A percentile compares a stretch with the other conserved stretches of the same genome.
phyloP scores from a whole-genome alignment of 495 filamentous ascomycete genomes.

The Penicillium macrosclerotiorum region DNA sequence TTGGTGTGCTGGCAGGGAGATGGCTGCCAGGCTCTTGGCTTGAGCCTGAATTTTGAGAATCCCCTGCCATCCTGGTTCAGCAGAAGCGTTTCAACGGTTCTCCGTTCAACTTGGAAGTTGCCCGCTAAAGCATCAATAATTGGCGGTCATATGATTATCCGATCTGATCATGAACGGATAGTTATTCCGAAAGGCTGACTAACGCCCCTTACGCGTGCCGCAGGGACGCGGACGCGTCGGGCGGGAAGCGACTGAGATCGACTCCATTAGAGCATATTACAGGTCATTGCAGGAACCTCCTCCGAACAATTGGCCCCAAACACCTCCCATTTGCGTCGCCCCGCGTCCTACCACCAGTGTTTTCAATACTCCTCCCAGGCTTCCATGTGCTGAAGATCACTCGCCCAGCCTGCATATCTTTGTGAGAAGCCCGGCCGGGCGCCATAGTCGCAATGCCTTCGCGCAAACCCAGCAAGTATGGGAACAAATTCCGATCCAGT shows the following conservation, averaged over 20 bases:
- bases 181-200: slow-evolving; percentile 32
- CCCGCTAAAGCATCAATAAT: slow-evolving; percentile 7
- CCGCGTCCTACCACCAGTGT: slow-evolving; percentile 1
- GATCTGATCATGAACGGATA: slow-evolving; percentile 8
- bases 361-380: slow-evolving; percentile 1
- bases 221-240: slow-evolving; percentile 41
- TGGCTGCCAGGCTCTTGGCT: slow-evolving; percentile 12
- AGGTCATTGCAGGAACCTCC: slow-evolving; percentile 17
- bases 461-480: slow-evolving; percentile 54
- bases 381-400: slow-evolving; percentile 27
- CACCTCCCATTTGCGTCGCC: background rate
- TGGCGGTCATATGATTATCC: background rate
- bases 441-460: slow-evolving; percentile 52
- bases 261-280: slow-evolving; percentile 21
- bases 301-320: slow-evolving; percentile 12
- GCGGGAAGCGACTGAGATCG: slow-evolving; percentile 20
- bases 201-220: slow-evolving; percentile 26
- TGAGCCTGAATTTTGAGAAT: slow-evolving; percentile 42
- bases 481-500: slow-evolving; percentile 51
- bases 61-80: slow-evolving; percentile 52
- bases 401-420: slow-evolving; percentile 9
- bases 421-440: slow-evolving; percentile 26
- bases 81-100: background rate
- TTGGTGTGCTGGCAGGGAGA: slow-evolving; percentile 18
- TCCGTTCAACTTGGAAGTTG: slow-evolving; percentile 1